Evolutionary conservation across 2,329 filamentous ascomycete genomes (phyloP).

Genomic region (Beauveria brongniartii): DNA sequence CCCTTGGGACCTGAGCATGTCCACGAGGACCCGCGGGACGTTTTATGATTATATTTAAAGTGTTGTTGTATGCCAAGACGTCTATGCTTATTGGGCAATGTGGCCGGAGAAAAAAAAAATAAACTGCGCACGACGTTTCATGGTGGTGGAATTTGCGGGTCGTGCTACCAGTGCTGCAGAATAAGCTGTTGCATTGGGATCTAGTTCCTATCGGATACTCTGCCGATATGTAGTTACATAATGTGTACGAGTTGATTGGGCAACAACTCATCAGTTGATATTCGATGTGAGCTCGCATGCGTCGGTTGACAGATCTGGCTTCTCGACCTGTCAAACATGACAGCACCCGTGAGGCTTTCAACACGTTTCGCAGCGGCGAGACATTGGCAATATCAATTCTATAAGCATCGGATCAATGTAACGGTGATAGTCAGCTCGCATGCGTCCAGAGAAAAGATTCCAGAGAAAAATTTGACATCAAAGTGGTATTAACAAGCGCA

Average conservation of each 20-base stretch:
- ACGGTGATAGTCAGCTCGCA: background rate
- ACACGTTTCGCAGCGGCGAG: background rate
- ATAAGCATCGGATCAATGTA: background rate
- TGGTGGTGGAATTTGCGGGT: slow-evolving; percentile 2
- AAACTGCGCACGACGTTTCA: slow-evolving; percentile 1
- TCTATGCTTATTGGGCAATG: background rate
- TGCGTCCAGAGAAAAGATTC: too few species aligned
- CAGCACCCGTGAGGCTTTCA: background rate
- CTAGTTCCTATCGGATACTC: background rate
- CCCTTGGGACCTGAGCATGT: background rate
- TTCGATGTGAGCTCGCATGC: background rate
- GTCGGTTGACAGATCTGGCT: background rate
- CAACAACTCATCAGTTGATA: background rate
- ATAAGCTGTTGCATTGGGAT: background rate
- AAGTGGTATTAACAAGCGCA: background rate
- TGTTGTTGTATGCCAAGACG: background rate
- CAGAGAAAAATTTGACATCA: background rate
- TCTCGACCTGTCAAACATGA: background rate
- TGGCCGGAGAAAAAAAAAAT: background rate
- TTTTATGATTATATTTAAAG: background rate
- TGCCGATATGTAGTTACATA: background rate
- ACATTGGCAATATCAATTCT: background rate
- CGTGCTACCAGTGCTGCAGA: background rate
- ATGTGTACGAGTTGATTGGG: background rate
- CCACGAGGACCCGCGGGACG: background rate